Conservation (phyloP, 2,329 filamentous ascomycete genomes). For the Hypoxylon sp. region DNA sequence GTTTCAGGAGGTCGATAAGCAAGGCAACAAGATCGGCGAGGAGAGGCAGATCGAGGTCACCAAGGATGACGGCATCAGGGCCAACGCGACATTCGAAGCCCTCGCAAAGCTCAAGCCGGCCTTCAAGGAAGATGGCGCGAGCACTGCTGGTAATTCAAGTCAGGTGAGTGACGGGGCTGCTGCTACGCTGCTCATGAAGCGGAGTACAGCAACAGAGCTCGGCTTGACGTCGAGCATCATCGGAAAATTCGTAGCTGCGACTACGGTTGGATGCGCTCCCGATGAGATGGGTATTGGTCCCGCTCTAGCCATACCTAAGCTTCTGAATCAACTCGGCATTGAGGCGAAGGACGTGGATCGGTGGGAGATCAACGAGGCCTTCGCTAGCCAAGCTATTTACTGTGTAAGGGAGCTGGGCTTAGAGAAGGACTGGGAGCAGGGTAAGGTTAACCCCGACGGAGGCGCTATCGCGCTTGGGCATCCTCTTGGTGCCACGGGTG, state of each 20-base stretch:
- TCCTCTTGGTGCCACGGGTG: conserved; percentile 89
- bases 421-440: conserved; percentile 71
- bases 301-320: conserved; percentile 85
- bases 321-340: conserved; percentile 79
- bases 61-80: conserved; percentile 86
- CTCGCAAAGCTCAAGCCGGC: conserved; percentile 87
- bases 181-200: conserved; percentile 85
- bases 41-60: conserved; percentile 76
- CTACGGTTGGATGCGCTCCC: conserved; percentile 82
- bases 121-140: conserved; percentile 80
- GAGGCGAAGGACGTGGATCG: conserved; percentile 78
- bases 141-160: conserved; percentile 87
- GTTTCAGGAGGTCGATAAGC: conserved; percentile 75
- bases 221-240: conserved; percentile 79
- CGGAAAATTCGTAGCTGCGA: conserved; percentile 84
- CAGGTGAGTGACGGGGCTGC: conserved; percentile 93
- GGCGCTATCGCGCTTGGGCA: conserved; percentile 96
- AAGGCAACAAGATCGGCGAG: conserved; percentile 68
- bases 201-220: conserved; percentile 81
- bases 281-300: conserved; percentile 97
- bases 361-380: conserved; percentile 95
- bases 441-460: conserved; percentile 89
- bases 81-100: conserved; percentile 76
- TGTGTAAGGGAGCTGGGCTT: conserved; percentile 80
- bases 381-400: conserved; percentile 77